Evolutionary conservation across 2,329 filamentous ascomycete genomes (phyloP), one percentile per base, ranked within the genome.

Genomic region (Albophoma yamanashiensis): DNA sequence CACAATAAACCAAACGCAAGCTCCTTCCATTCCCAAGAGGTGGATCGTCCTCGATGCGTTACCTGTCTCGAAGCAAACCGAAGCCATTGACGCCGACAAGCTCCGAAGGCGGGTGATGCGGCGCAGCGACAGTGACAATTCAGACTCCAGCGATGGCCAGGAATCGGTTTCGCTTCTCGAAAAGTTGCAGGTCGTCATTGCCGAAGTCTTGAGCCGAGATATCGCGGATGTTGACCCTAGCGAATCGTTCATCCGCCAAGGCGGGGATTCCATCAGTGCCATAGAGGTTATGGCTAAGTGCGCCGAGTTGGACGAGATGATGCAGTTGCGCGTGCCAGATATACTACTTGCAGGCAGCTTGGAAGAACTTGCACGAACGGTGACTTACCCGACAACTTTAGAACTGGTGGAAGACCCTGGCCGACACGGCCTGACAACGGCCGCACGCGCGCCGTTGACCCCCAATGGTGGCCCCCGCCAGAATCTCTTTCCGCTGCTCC

Each of bases 211-310:
- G 53, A 36, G 36, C 39, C 22, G 36, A 14, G 36, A 56, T 17
- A 25, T 12, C 12, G 36, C 9, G 20, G 36, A 27, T 31, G n/a
- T 56, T 17, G 38, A 56, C 14, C 4, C 53, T 17, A 3, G 36
- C 31, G 39, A 56, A 25, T 56, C 53, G 2, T 56, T 56, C 22
- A 25, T 56, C 17, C 53, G 53, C 12, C 53, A 56, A n/a, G 78
- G 78, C 9, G 78, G 78, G 34, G 76, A 79, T 62, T 79, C 77
- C 0, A 70, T 79, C 2, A 60, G 70, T 3, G 76, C 77, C 1
- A 81, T 80, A 74, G 75, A 73, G 56, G 74, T 60, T 39, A 40
- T 50, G 47, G 40, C 53, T 3, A 38, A 40, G 14, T 40, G 53
- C 14, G 31, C 53, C n/a, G 53, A 56, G 53, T 7, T 40, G 36